Evolutionary conservation across 768 basidiomycete species (phyloP), one percentile per base, ranked within the genome.

Genomic region (Gautieria morchelliformis): DNA sequence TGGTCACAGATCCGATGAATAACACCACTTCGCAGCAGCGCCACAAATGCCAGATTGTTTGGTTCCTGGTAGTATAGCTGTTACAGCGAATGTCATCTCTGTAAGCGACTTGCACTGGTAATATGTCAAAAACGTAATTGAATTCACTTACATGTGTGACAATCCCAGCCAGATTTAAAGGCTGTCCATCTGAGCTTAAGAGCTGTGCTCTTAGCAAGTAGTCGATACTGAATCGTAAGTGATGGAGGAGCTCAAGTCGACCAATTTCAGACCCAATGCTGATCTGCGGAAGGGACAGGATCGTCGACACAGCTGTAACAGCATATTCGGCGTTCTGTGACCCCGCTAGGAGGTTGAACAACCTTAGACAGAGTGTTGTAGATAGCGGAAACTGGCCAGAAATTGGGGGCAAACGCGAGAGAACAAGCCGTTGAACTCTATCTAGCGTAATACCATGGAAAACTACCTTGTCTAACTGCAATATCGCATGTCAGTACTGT

Each of bases 401-500:
- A 4, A 87, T 74, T 12, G 78, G 74, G 5, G 83, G 87, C 22
- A 84, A 72, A 62, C 73, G 79, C 15, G 87, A 88, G 0, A 86
- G 67, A 6, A 83, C 71, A 24, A 89, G 69, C 27, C 84, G 78
- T 60, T 84, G 79, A 4, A 85, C 78, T 41, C 83, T 75, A 58
- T 83, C 79, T 64, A 83, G 74, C 4, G 83, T 68, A 7, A 88
- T 65, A 22, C 84, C 85, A 63, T 84, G 86, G 70, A 89, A 88
- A 2, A 88, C 73, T 40, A 87, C 85, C 53, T 83, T 84, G 7
- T 85, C 85, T 0, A 83, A 71, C 45, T 46, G 11, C 9, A 46
- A 46, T 11, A 20, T 27, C 8, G 24, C 27, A 2, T 27, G 27
- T 19, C 35, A 37, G 7, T n/a, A n/a, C 24, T n/a, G n/a, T 20